These are phyloP conservation scores for Saccharomyces hybrid DNA, from an alignment of 1,139 yeast species.

Conservation along the genomic window DNA sequence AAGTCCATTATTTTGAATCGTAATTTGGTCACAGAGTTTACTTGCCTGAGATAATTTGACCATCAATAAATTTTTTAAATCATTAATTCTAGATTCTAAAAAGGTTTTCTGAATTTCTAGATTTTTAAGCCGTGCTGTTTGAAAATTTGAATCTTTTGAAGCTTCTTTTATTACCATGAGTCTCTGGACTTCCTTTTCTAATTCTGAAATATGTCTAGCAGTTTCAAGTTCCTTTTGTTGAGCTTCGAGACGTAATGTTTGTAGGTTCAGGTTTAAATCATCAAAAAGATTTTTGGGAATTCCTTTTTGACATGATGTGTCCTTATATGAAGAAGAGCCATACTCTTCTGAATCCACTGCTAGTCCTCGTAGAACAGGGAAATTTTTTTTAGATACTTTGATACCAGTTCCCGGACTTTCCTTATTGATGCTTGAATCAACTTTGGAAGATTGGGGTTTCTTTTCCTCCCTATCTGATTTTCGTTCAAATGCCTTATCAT, in stretches of 20 bases:
- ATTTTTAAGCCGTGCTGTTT: background rate
- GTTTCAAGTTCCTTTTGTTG: background rate
- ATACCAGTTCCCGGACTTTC: background rate
- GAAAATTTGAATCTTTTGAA: background rate
- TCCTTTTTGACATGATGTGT: background rate
- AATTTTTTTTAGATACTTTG: background rate
- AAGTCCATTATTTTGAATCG: background rate
- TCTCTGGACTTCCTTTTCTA: background rate
- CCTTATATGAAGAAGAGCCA: background rate
- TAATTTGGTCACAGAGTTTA: background rate
- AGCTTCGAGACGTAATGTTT: background rate
- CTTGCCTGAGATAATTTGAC: background rate
- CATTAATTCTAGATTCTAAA: background rate
- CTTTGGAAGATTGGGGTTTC: background rate
- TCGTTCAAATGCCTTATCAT: background rate
- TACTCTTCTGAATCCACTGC: background rate
- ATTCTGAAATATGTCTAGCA: background rate
- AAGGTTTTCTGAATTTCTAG: background rate
- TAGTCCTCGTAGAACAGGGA: background rate
- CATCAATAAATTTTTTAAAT: background rate
- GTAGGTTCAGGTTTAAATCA: background rate
- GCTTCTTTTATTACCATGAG: background rate
- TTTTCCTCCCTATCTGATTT: background rate
- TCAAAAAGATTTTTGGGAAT: background rate
- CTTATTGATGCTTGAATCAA: background rate